Conservation (phyloP, 768 basidiomycete species). For the Boletus sp. region DNA sequence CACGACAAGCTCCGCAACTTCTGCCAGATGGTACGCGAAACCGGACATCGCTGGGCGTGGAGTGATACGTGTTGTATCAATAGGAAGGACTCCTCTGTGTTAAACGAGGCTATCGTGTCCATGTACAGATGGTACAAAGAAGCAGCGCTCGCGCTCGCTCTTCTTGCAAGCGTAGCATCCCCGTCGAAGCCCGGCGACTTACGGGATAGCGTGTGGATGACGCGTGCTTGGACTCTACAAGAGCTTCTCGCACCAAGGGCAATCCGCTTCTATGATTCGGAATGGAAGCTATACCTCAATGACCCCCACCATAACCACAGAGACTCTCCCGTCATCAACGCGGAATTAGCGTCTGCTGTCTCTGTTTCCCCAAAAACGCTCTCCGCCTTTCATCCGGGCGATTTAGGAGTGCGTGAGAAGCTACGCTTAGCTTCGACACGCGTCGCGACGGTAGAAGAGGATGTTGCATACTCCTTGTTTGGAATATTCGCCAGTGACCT, state of each 20-base stretch:
- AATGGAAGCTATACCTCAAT: constrained; percentile 5
- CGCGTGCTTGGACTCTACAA: constrained; percentile 5
- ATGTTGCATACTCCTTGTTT: constrained; percentile 1
- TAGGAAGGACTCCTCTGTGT: neutral
- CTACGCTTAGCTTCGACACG: constrained; percentile 4
- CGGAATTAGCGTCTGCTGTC: neutral
- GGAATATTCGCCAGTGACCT: constrained; percentile 5
- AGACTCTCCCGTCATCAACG: neutral
- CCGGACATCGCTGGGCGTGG: constrained; percentile 2
- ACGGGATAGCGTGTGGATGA: constrained; percentile 4
- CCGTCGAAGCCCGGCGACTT: neutral
- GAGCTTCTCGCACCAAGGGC: constrained; percentile 6
- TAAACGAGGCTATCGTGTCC: neutral
- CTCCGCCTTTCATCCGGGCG: neutral
- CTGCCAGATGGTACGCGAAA: neutral
- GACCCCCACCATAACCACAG: neutral
- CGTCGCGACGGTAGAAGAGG: neutral
- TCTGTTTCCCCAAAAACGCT: neutral
- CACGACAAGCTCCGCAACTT: constrained; percentile 1
- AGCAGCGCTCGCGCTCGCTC: neutral
- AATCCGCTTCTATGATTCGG: constrained; percentile 8
- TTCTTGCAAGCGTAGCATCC: neutral
- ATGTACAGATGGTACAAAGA: constrained; percentile 10
- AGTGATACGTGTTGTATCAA: constrained; percentile 6
- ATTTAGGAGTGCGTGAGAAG: neutral